Percentiles rank a stretch among this genome's conserved stretches.
phyloP scores from a whole-genome alignment of 805 yeast genomes.

The Trichomonascus vanleenenianus region DNA sequence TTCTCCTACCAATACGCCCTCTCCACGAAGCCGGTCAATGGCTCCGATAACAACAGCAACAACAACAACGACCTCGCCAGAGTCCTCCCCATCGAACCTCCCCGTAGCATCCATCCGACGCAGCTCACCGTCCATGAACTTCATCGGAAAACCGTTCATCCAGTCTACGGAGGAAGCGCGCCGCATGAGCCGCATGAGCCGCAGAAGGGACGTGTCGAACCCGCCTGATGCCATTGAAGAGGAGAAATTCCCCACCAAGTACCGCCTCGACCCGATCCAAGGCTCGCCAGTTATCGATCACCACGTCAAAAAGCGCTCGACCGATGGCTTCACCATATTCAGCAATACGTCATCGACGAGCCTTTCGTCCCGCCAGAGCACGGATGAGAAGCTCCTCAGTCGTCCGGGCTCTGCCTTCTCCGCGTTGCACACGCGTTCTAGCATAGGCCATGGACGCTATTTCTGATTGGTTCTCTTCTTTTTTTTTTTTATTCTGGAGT shows the following conservation, averaged over 20 bases:
- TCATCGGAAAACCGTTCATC: background rate
- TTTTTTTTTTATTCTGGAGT: background rate
- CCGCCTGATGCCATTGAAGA: background rate
- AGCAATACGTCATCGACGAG: background rate
- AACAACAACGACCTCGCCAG: constrained; percentile 5
- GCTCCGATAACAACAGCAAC: constrained; percentile 2
- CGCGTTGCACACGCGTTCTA: constrained; percentile 11
- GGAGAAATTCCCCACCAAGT: background rate
- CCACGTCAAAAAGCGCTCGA: background rate
- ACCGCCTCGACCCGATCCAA: constrained; percentile 5
- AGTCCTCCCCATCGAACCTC: background rate
- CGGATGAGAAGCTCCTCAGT: background rate
- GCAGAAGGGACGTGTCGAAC: too few species aligned
- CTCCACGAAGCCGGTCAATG: constrained; percentile 4
- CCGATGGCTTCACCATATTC: background rate
- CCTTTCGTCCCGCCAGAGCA: background rate
- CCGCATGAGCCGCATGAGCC: too few species aligned
- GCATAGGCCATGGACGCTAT: constrained; percentile 16
- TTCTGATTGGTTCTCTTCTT: background rate
- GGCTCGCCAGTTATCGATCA: constrained; percentile 5
- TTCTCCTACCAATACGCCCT: constrained; percentile 4
- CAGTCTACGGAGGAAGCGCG: background rate
- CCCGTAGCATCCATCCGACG: background rate
- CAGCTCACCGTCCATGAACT: background rate
- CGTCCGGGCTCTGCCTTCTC: constrained; percentile 18